These are phyloP conservation scores for Lasiodiplodia sp. DNA, from an alignment of 2,329 filamentous ascomycete species.

Conservation along the genomic window DNA sequence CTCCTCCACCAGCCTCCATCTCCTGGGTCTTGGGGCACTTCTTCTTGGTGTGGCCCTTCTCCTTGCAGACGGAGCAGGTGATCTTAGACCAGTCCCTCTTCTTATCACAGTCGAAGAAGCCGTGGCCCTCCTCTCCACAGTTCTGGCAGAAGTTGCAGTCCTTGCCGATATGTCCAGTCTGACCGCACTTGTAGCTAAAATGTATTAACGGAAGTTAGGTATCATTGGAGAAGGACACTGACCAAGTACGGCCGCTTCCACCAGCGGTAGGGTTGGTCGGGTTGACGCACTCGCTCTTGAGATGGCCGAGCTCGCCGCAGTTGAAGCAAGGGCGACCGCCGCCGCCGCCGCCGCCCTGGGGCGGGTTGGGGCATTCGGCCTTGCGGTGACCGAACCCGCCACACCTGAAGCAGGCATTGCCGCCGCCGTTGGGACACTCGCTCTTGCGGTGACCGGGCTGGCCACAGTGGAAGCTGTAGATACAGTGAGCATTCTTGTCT, in stretches of 20 bases:
- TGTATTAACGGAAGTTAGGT: neutral
- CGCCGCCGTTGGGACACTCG: constrained; percentile 18
- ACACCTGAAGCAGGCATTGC: constrained; percentile 33
- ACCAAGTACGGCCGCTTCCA: constrained; percentile 14
- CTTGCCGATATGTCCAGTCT: constrained; percentile 39
- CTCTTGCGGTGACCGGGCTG: constrained; percentile 36
- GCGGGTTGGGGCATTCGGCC: constrained; percentile 38
- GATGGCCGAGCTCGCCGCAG: constrained; percentile 42
- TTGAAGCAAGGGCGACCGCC: constrained; percentile 33
- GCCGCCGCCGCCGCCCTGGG: constrained; percentile 31
- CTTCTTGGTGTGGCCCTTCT: constrained; percentile 37
- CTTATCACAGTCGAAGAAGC: constrained; percentile 60
- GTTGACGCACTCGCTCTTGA: constrained; percentile 39
- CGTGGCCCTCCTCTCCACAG: constrained; percentile 69
- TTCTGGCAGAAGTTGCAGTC: constrained; percentile 59
- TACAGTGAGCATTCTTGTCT: neutral
- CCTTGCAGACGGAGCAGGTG: constrained; percentile 64
- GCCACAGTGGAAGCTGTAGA: constrained; percentile 35
- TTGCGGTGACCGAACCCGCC: constrained; percentile 40
- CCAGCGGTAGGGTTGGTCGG: constrained; percentile 35
- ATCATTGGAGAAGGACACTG: neutral
- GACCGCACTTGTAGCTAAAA: constrained; percentile 36
- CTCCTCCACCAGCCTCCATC: neutral
- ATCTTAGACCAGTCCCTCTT: constrained; percentile 61
- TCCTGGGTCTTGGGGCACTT: constrained; percentile 23